These are phyloP conservation scores for Puccinellia tenuiflora DNA, from an alignment of 176 grass and related monocot species.

Conservation along the genomic window DNA sequence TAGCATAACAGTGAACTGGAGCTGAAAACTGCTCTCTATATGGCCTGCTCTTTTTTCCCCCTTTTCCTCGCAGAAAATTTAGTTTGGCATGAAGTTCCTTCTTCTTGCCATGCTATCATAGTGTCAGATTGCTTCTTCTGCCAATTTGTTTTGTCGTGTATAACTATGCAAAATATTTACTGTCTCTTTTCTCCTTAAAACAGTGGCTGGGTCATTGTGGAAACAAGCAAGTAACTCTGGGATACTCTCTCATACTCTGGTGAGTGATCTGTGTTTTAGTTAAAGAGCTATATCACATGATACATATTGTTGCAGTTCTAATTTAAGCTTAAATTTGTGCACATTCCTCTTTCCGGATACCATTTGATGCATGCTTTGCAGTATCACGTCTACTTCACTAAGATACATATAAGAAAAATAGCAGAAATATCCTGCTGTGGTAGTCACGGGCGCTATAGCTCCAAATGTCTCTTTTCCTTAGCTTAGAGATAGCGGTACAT, in stretches of 20 bases:
- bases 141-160: background rate
- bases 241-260: conserved; percentile 31
- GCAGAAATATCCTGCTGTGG: background rate
- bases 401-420: background rate
- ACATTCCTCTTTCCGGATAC: background rate
- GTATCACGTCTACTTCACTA: background rate
- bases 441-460: background rate
- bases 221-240: conserved; percentile 35
- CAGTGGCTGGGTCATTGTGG: conserved; percentile 32
- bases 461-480: background rate
- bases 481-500: background rate
- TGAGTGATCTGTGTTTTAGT: conserved; percentile 27
- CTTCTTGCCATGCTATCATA: background rate
- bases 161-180: conserved; percentile 12
- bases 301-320: background rate
- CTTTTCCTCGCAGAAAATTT: background rate
- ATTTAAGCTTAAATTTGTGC: background rate
- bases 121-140: conserved; percentile 7
- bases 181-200: conserved; percentile 24
- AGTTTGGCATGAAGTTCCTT: background rate
- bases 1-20: background rate
- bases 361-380: background rate
- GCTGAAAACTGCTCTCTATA: background rate
- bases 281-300: conserved; percentile 16
- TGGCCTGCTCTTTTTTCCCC: background rate